phyloP scores from a whole-genome alignment of 2,329 filamentous ascomycete genomes.

The Leptoxyphium fumago region DNA sequence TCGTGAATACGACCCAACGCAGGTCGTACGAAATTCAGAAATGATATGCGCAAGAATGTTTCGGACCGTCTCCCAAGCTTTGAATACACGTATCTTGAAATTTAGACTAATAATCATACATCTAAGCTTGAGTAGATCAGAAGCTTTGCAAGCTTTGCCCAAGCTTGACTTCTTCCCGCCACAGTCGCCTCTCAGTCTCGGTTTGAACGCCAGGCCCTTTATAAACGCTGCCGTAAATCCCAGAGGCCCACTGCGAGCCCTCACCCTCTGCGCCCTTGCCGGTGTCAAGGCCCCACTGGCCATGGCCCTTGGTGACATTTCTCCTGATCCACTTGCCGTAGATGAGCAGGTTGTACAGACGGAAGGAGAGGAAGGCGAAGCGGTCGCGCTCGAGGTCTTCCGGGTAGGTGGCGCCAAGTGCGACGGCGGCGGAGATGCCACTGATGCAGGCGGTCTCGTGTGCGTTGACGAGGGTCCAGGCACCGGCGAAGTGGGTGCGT shows the following conservation, averaged over 20 bases:
- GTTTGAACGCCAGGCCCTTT: slow-evolving; percentile 41
- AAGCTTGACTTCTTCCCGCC: slow-evolving; percentile 33
- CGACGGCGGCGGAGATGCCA: slow-evolving; percentile 56
- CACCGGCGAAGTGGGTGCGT: slow-evolving; percentile 47
- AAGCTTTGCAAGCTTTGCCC: slow-evolving; percentile 17
- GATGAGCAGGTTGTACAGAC: slow-evolving; percentile 45
- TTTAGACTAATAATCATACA: too few relatives aligned
- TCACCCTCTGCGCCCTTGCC: slow-evolving; percentile 26
- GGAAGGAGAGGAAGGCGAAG: slow-evolving; percentile 46
- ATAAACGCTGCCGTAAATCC: slow-evolving; percentile 45
- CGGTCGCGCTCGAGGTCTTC: slow-evolving; percentile 47
- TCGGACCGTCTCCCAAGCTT: too few relatives aligned
- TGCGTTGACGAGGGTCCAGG: slow-evolving; percentile 56
- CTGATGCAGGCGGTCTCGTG: slow-evolving; percentile 58
- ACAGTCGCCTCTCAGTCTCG: slow-evolving; percentile 37
- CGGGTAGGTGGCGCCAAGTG: slow-evolving; percentile 49
- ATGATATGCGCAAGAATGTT: too few relatives aligned
- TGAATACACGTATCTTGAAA: too few relatives aligned
- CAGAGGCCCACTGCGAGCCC: slow-evolving; percentile 42
- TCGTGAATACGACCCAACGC: too few relatives aligned
- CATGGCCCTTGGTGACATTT: slow-evolving; percentile 17
- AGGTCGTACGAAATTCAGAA: too few relatives aligned
- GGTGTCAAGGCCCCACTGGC: background rate
- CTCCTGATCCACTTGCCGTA: slow-evolving; percentile 48
- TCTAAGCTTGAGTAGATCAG: background rate